These are phyloP conservation scores for Citrus cavaleriei DNA, from an alignment of 345 rosid species.

Conservation along the genomic window DNA sequence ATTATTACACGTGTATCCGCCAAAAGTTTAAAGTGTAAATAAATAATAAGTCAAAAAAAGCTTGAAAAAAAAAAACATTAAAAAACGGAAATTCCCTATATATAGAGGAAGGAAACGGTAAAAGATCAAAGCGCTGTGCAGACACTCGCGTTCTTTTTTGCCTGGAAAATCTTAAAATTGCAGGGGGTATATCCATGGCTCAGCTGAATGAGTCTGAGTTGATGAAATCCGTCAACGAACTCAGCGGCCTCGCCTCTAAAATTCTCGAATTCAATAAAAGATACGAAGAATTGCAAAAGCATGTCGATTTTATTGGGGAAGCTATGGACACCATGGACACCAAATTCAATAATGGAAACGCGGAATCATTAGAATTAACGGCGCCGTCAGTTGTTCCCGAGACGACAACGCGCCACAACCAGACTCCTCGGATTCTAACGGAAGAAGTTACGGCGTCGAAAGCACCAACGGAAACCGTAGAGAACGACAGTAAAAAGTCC, in stretches of 20 bases:
- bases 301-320: slow-evolving; percentile 40
- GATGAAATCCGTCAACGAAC: slow-evolving; percentile 35
- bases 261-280: slow-evolving; percentile 38
- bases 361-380: neutral
- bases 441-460: slow-evolving; percentile 2
- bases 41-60: neutral
- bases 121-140: too few relatives aligned
- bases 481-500: neutral
- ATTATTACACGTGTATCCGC: neutral
- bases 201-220: slow-evolving; percentile 16
- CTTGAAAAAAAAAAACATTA: too few relatives aligned
- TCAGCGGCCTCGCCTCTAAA: slow-evolving; percentile 34
- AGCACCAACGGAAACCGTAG: neutral
- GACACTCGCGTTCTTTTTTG: too few relatives aligned
- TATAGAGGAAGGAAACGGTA: too few relatives aligned
- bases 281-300: slow-evolving; percentile 48
- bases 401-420: neutral
- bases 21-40: neutral
- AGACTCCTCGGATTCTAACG: neutral
- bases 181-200: neutral
- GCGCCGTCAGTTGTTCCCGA: neutral
- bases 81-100: neutral
- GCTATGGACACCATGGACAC: slow-evolving; percentile 48
- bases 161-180: neutral
- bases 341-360: slow-evolving; percentile 13